Evolutionary conservation across 768 basidiomycete genomes (phyloP), one percentile per base, ranked within the genome.

Genomic region (Rhizopogon roseolus): DNA sequence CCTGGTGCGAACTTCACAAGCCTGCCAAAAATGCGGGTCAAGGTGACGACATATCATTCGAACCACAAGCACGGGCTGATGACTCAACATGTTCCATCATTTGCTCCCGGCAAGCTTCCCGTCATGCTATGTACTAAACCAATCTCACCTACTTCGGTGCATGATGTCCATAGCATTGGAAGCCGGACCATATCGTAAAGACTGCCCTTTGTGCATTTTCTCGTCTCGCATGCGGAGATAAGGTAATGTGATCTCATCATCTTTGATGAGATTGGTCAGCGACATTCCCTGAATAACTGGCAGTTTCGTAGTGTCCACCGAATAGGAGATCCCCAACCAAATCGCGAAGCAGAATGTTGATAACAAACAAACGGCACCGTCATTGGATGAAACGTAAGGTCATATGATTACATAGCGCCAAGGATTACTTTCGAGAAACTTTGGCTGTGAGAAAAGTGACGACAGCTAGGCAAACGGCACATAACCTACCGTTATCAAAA

Each of bases 171-270:
- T 46, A 1, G 6, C 11, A 48, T 8, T 48, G 7, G 19, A 39
- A 39, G 16, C n/a, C 14, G 22, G 34, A 48, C 22, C 36, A 36
- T 60, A 49, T 40, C 62, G 64, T 61, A 58, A 66, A 50, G 6
- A 19, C 36, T 25, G 53, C 61, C 64, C 64, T 56, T 45, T 55
- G 46, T 16, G 36, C 25, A 46, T 42, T 44, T 40, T 40, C 29
- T 49, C 28, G 27, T 54, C 22, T 53, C 8, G 14, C 46, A 50
- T 56, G 64, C 63, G 67, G 66, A 67, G 57, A 69, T 66, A 67
- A 50, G 38, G 49, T 4, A 41, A 60, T 60, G 22, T 22, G 57
- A 57, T 57, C 49, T 25, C 34, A 53, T n/a, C 14, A 25, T 39
- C 25, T 28, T 34, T 54, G 54, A 25, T 57, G 54, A 41, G 52